These are phyloP conservation scores for Mucor indicus DNA, from an alignment of 371 early-diverging fungal species.

Conservation along the genomic window DNA sequence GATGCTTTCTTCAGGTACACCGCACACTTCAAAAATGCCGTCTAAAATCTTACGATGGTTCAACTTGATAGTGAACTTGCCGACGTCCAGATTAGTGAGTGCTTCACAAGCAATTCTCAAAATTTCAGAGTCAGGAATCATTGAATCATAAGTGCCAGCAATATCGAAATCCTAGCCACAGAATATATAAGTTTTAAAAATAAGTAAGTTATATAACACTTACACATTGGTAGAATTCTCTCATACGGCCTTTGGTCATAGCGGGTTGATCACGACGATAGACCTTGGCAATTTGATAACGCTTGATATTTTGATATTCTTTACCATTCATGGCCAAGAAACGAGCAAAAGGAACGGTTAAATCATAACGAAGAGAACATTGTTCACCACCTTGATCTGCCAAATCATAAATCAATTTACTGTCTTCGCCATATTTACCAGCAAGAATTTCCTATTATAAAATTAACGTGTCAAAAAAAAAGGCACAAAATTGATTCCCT, in stretches of 20 bases:
- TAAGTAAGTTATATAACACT: neutral
- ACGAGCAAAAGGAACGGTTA: constrained; percentile 99
- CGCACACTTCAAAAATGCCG: constrained; percentile 94
- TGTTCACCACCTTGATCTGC: constrained; percentile 99
- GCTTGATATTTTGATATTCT: constrained; percentile 84
- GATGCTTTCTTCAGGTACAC: constrained; percentile 87
- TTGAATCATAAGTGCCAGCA: constrained; percentile 93
- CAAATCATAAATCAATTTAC: constrained; percentile 98
- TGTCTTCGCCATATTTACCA: constrained; percentile 99
- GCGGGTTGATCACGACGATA: constrained; percentile 99
- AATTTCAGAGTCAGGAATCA: constrained; percentile 98
- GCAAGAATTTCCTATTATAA: constrained; percentile 77
- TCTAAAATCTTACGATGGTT: constrained; percentile 97
- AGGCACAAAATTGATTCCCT: neutral
- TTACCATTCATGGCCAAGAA: constrained; percentile 93
- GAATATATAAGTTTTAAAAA: constrained; percentile 5
- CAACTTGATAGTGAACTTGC: constrained; percentile 87
- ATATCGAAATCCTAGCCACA: constrained; percentile 92
- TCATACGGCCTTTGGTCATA: constrained; percentile 97
- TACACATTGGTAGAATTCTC: constrained; percentile 99
- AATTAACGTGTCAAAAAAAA: neutral
- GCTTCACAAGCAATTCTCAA: constrained; percentile 86
- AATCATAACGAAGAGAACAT: constrained; percentile 97
- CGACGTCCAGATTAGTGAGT: constrained; percentile 74
- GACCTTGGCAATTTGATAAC: constrained; percentile 99